phyloP scores from a whole-genome alignment of 2,329 filamentous ascomycete genomes.

The Fusarium sp. region DNA sequence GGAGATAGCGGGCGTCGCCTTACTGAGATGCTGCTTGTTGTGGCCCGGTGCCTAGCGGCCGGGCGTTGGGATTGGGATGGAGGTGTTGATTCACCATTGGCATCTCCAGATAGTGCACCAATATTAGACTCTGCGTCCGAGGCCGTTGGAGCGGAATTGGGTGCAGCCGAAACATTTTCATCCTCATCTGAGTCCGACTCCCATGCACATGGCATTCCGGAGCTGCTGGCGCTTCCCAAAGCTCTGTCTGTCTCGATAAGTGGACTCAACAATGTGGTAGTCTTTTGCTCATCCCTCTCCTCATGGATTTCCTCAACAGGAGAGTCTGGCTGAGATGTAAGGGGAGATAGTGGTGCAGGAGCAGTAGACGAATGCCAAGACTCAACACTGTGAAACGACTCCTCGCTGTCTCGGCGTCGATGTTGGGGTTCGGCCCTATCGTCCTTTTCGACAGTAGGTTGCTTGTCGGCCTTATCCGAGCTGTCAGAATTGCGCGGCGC shows the following conservation, averaged over 20 bases:
- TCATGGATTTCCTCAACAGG: conserved; percentile 40
- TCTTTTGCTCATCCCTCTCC: background rate
- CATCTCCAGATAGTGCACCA: background rate
- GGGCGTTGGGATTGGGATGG: conserved; percentile 22
- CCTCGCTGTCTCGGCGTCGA: conserved; percentile 45
- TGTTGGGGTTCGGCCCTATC: conserved; percentile 7
- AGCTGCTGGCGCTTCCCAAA: conserved; percentile 11
- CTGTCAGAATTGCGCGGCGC: background rate
- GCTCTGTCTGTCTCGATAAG: conserved; percentile 9
- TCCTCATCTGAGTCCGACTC: conserved; percentile 39
- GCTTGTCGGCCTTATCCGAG: background rate
- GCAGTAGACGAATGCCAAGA: conserved; percentile 58
- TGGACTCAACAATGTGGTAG: background rate
- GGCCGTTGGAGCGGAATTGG: conserved; percentile 17
- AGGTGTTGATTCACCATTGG: background rate
- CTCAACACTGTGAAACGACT: conserved; percentile 63
- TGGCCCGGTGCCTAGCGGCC: conserved; percentile 37
- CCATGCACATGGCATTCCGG: conserved; percentile 34
- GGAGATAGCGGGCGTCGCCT: conserved; percentile 65
- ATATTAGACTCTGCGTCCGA: background rate
- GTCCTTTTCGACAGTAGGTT: background rate
- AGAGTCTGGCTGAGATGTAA: conserved; percentile 52
- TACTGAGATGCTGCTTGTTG: conserved; percentile 42
- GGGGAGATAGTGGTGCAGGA: conserved; percentile 55
- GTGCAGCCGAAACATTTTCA: conserved; percentile 41